Conservation (phyloP, 2,329 filamentous ascomycete species). For the Colletotrichum lini region DNA sequence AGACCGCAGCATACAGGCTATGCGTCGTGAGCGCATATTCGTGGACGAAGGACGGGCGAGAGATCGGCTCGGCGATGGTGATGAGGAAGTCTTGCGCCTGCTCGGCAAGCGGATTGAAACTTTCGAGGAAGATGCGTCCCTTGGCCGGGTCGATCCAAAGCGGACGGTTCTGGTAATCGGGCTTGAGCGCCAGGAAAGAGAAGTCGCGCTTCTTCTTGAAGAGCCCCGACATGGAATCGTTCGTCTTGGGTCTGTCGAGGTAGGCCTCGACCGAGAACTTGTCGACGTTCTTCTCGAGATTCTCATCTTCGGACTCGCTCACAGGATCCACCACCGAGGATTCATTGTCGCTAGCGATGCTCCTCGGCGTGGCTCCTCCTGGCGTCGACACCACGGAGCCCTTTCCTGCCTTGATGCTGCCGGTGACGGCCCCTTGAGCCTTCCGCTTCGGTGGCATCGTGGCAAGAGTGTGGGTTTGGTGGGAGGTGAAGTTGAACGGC, state of each 20-base stretch:
- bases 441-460: conserved; percentile 81
- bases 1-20: conserved; percentile 95
- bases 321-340: conserved; percentile 48
- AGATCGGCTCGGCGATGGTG: conserved; percentile 94
- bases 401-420: conserved; percentile 68
- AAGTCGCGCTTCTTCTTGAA: conserved; percentile 74
- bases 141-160: conserved; percentile 93
- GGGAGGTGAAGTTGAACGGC: not conserved
- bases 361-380: conserved; percentile 72
- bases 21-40: conserved; percentile 94
- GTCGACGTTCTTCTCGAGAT: conserved; percentile 71
- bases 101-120: conserved; percentile 88
- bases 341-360: conserved; percentile 69
- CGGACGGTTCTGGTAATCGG: conserved; percentile 90
- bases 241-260: conserved; percentile 45
- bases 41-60: conserved; percentile 90
- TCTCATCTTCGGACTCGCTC: conserved; percentile 63
- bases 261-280: conserved; percentile 70
- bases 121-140: conserved; percentile 92
- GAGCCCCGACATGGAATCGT: conserved; percentile 46
- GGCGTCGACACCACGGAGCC: conserved; percentile 73
- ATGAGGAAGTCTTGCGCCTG: conserved; percentile 96
- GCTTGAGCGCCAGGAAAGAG: conserved; percentile 85
- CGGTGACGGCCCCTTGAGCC: conserved; percentile 65
- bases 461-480: conserved; percentile 30